These are phyloP conservation scores for Pichia sp. DNA, from an alignment of 1,139 yeast genomes.

Conservation along the genomic window DNA sequence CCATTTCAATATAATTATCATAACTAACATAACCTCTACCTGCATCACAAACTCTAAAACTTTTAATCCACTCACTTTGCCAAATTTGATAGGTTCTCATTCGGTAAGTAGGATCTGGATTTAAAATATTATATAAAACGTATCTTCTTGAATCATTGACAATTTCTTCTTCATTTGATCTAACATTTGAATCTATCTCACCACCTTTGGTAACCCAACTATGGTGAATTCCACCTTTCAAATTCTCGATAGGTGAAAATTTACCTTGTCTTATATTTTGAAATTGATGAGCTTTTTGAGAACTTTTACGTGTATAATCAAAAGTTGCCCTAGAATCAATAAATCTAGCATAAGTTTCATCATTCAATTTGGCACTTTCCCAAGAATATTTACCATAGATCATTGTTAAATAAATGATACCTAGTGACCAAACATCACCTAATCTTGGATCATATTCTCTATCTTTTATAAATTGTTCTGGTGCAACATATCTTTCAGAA, in stretches of 20 bases:
- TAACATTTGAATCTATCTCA: constrained; percentile 9
- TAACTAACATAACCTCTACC: constrained; percentile 28
- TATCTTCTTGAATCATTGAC: constrained; percentile 39
- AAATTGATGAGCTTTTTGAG: constrained; percentile 23
- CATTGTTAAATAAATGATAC: constrained; percentile 51
- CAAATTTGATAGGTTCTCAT: constrained; percentile 30
- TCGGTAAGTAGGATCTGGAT: constrained; percentile 46
- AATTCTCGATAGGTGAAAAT: constrained; percentile 27
- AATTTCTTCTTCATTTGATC: constrained; percentile 12
- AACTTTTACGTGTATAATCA: constrained; percentile 23
- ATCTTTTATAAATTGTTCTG: constrained; percentile 47
- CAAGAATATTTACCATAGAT: constrained; percentile 44
- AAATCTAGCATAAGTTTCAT: constrained; percentile 30
- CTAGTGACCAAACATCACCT: constrained; percentile 68
- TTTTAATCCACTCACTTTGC: constrained; percentile 31
- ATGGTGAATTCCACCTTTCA: constrained; percentile 24
- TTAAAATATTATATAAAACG: constrained; percentile 50
- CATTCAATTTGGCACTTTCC: constrained; percentile 38
- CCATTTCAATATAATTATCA: constrained; percentile 26
- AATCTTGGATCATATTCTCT: constrained; percentile 49
- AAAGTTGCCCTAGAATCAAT: constrained; percentile 28
- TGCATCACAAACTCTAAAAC: constrained; percentile 30
- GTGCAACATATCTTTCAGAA: constrained; percentile 68
- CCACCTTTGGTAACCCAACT: constrained; percentile 16
- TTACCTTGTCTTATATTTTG: constrained; percentile 26